phyloP scores from a whole-genome alignment of 164 flowering plant genomes.

The Platanus orientalis region DNA sequence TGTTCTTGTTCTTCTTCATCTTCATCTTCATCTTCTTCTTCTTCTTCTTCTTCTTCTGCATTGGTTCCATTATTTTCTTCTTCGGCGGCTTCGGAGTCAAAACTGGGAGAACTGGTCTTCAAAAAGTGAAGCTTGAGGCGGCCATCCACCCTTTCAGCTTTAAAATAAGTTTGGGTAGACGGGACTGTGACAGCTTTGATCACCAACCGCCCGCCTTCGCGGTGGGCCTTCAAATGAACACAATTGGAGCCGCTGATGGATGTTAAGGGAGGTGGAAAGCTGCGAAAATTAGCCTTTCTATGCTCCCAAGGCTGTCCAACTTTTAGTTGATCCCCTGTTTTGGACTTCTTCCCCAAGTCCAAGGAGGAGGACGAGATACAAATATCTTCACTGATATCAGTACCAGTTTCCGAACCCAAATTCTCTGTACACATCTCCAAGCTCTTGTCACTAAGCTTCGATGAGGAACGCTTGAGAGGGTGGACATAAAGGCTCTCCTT shows the following conservation, averaged over 20 bases:
- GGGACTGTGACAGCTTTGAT: slow-evolving; percentile 49
- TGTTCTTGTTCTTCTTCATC: slow-evolving; percentile 15
- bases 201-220: slow-evolving; percentile 64
- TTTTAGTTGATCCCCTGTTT: slow-evolving; percentile 12
- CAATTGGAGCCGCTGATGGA: slow-evolving; percentile 43
- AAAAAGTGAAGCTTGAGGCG: slow-evolving; percentile 48
- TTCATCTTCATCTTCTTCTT: slow-evolving; percentile 10
- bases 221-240: slow-evolving; percentile 41
- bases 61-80: too few relatives aligned
- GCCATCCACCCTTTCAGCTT: slow-evolving; percentile 62
- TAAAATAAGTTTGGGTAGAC: slow-evolving; percentile 27
- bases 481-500: slow-evolving; percentile 42
- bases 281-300: slow-evolving; percentile 23
- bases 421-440: slow-evolving; percentile 76
- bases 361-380: slow-evolving; percentile 21
- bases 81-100: slow-evolving; percentile 1
- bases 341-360: slow-evolving; percentile 8
- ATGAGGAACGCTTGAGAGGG: slow-evolving; percentile 43
- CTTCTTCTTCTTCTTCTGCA: slow-evolving; percentile 5
- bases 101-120: slow-evolving; percentile 3
- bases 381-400: slow-evolving; percentile 20
- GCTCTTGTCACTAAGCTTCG: slow-evolving; percentile 46
- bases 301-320: not conserved
- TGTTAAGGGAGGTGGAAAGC: slow-evolving; percentile 80
- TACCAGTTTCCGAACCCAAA: slow-evolving; percentile 68